These are phyloP conservation scores for Mycena olivaceomarginata DNA, from an alignment of 768 basidiomycete genomes.

Conservation along the genomic window DNA sequence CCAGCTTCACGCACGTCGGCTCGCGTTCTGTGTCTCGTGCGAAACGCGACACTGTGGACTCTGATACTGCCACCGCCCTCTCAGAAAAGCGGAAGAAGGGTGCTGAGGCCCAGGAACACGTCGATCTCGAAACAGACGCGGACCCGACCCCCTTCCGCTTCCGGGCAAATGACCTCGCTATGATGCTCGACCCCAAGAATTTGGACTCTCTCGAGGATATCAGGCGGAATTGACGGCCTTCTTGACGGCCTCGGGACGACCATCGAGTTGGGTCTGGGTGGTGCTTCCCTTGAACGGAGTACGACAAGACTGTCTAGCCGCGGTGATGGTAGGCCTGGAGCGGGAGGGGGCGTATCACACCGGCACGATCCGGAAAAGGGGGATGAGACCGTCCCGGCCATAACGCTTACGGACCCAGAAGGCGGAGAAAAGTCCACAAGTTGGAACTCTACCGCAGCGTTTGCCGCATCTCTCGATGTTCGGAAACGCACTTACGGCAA, in stretches of 20 bases:
- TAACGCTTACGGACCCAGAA: constrained; percentile 63
- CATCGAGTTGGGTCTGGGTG: constrained; percentile 64
- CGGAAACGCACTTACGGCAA: constrained; percentile 83
- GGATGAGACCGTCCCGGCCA: constrained; percentile 55
- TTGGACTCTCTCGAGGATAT: constrained; percentile 77
- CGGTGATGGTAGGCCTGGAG: constrained; percentile 46
- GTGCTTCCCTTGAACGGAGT: constrained; percentile 33
- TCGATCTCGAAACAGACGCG: constrained; percentile 62
- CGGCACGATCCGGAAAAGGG: constrained; percentile 52
- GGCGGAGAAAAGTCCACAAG: constrained; percentile 49
- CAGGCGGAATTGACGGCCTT: constrained; percentile 82
- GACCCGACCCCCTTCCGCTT: constrained; percentile 85
- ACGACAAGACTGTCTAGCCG: constrained; percentile 30
- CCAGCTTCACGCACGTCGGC: constrained; percentile 59
- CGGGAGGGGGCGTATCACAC: constrained; percentile 44
- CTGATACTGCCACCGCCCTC: constrained; percentile 32
- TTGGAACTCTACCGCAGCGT: constrained; percentile 50
- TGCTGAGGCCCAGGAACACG: constrained; percentile 44
- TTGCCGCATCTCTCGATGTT: constrained; percentile 72
- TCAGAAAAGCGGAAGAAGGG: constrained; percentile 47
- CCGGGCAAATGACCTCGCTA: constrained; percentile 86
- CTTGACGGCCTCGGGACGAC: constrained; percentile 86
- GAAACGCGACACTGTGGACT: constrained; percentile 45
- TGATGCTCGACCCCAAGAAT: constrained; percentile 93
- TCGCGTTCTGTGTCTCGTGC: constrained; percentile 46